phyloP scores from a whole-genome alignment of 2,329 filamentous ascomycete species.

The Leptodontidium sp. region DNA sequence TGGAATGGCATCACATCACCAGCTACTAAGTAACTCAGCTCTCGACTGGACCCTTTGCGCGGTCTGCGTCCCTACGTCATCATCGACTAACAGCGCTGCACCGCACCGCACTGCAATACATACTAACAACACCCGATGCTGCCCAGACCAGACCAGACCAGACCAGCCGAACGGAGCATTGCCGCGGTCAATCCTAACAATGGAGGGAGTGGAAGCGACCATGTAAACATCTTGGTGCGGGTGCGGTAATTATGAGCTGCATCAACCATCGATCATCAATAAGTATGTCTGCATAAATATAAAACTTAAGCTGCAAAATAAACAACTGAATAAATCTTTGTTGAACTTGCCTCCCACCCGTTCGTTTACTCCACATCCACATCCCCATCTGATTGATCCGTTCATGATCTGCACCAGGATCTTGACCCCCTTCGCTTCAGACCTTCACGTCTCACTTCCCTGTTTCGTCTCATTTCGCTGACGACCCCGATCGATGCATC shows the following conservation, averaged over 20 bases:
- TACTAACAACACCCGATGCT: neutral
- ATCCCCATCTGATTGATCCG: no score
- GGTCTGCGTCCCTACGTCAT: neutral
- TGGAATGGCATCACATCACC: neutral
- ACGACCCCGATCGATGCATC: conserved; percentile 12
- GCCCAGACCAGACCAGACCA: no score
- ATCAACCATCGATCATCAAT: neutral
- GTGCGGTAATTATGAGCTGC: no score
- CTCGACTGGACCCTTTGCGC: no score
- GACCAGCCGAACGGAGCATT: no score
- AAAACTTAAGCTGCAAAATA: no score
- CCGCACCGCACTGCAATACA: no score
- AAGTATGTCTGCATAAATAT: neutral
- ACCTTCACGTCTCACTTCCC: conserved; percentile 13
- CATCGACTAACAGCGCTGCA: neutral
- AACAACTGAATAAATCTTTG: no score
- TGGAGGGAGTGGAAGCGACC: neutral
- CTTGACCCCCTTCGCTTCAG: conserved; percentile 22
- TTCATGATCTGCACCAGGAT: conserved; percentile 22
- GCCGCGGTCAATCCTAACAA: neutral
- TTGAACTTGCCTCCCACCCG: neutral
- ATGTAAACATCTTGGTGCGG: neutral
- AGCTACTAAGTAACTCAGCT: neutral
- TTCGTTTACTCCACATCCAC: neutral
- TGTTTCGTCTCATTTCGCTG: conserved; percentile 26